Evolutionary conservation across 139 green algal species (phyloP), one percentile per base, ranked within the genome.

Genomic region (Limnomonas spitsbergensis): DNA sequence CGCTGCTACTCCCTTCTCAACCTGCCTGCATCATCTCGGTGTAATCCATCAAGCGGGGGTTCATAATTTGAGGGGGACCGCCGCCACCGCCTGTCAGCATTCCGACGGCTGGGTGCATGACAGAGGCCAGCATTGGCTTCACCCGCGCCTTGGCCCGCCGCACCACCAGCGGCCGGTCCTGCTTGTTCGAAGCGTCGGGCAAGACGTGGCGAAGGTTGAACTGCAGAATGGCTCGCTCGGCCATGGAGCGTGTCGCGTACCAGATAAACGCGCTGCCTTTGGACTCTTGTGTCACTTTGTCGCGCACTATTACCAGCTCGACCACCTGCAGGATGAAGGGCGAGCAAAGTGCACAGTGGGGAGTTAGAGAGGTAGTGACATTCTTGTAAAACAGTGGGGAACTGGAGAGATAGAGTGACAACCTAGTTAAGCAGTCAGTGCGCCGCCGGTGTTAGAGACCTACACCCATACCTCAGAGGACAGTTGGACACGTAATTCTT

Each of bases 191-290:
- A 6, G 73, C 20, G 47, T 71, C 32, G 29, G 56, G 61, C 53
- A 89, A 80, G 40, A 88, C 76, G 53, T 86, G 84, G 32, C 82
- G 82, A 39, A 88, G 71, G 79, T 91, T 91, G 79, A 88, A 84
- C 76, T 89, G 80, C 38, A 84, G 37, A 38, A 88, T 86, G 14
- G 87, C 87, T 29, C 70, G 67, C 74, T 91, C 87, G 0, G 87
- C 84, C 4, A 85, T 40, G 0, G 40, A 32, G 20, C 76, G 75
- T 26, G 53, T 78, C 3, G 54, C 69, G 70, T 85, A 89, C 88
- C 88, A 92, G 54, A 92, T 83, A 68, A 92, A 92, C 0, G 88
- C 88, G 20, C 38, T 80, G 76, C 88, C 86, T 77, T 92, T 92
- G 4, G 86, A 90, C 83, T 89, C 78, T 29, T 90, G 85, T 4